phyloP scores from a whole-genome alignment of 805 yeast genomes.

The Maudiozyma turicensis region DNA sequence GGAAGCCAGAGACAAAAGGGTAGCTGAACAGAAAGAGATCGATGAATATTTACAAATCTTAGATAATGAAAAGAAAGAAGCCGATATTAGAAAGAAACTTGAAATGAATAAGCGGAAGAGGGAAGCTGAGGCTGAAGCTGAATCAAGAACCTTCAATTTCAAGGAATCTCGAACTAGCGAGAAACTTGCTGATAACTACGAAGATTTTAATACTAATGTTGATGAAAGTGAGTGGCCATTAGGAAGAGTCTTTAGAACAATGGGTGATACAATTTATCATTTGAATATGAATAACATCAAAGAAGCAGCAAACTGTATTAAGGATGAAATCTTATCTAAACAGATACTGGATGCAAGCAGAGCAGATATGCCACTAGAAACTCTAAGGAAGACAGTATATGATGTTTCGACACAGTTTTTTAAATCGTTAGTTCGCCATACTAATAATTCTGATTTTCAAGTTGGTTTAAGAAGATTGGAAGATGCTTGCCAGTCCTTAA shows the following conservation, averaged over 20 bases:
- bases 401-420: constrained; percentile 9
- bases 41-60: constrained; percentile 10
- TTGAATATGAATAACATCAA: constrained; percentile 10
- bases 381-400: constrained; percentile 6
- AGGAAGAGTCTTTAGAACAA: constrained; percentile 11
- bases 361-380: constrained; percentile 5
- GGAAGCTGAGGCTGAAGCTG: constrained; percentile 3
- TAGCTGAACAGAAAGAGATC: constrained; percentile 16
- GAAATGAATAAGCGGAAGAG: constrained; percentile 14
- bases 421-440: constrained; percentile 9
- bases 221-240: constrained; percentile 8
- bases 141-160: constrained; percentile 1
- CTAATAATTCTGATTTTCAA: constrained; percentile 10
- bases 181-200: not conserved
- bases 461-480: constrained; percentile 6
- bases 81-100: constrained; percentile 14
- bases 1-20: constrained; percentile 3
- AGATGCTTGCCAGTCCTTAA: constrained; percentile 3
- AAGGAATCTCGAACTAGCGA: not conserved
- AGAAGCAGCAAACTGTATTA: constrained; percentile 9
- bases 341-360: constrained; percentile 5
- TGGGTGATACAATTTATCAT: constrained; percentile 14
- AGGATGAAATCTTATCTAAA: constrained; percentile 7
- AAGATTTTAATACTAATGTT: not conserved
- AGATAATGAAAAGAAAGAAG: constrained; percentile 19